Conservation (phyloP, 495 filamentous ascomycete genomes). For the Baudoinia panamericana region DNA sequence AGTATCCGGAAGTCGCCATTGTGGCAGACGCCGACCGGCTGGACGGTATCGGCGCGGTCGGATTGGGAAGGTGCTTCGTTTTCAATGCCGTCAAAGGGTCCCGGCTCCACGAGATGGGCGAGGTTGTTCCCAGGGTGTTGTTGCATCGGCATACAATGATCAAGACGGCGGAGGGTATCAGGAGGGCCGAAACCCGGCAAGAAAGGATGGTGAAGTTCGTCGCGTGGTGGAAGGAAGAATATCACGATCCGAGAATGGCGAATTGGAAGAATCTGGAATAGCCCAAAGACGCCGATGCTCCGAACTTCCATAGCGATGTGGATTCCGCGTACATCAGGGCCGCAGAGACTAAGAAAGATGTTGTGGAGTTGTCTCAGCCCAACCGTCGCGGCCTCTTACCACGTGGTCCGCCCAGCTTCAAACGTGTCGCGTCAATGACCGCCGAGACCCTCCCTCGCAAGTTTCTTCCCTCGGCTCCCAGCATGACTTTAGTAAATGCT, state of each 20-base stretch:
- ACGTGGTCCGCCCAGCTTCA: conserved; percentile 94
- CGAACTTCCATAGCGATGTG: no score
- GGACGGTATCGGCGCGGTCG: conserved; percentile 75
- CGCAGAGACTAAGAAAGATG: no score
- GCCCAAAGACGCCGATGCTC: no score
- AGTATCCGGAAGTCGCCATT: conserved; percentile 59
- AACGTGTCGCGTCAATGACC: conserved; percentile 68
- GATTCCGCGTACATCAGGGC: no score
- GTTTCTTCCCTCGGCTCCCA: conserved; percentile 68
- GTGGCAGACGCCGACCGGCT: conserved; percentile 83
- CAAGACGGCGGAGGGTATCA: conserved; percentile 49
- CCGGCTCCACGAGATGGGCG: conserved; percentile 43
- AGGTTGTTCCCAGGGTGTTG: conserved; percentile 57
- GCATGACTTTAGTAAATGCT: conserved; percentile 72
- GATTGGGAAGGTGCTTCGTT: conserved; percentile 63
- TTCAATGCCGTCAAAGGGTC: conserved; percentile 49
- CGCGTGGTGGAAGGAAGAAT: conserved; percentile 64
- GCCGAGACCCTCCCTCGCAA: conserved; percentile 56
- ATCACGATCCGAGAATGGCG: no score
- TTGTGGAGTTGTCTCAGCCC: conserved; percentile 49
- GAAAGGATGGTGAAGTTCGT: conserved; percentile 48
- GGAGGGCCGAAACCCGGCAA: conserved; percentile 52
- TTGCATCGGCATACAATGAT: conserved; percentile 57
- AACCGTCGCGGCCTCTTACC: conserved; percentile 68
- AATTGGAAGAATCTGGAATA: no score